Percentiles rank a stretch among this genome's conserved stretches.
phyloP scores from a whole-genome alignment of 2,329 filamentous ascomycete genomes.

The Cercospora sp. region DNA sequence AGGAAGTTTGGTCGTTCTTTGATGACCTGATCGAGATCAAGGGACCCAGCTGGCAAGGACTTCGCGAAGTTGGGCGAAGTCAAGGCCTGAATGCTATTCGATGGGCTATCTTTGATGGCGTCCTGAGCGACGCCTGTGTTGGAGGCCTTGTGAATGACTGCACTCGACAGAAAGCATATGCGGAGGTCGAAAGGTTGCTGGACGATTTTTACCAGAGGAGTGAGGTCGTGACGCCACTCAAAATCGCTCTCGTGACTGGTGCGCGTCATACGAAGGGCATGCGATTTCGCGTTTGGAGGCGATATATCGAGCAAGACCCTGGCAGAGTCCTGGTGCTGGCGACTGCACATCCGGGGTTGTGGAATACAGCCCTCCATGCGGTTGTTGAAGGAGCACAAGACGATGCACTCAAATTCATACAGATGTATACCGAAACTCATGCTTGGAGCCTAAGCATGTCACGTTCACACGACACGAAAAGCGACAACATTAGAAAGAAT shows the following conservation, averaged over 20 bases:
- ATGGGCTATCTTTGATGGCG: slow-evolving; percentile 40
- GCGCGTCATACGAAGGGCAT: background rate
- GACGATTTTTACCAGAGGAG: slow-evolving; percentile 5
- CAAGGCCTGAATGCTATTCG: slow-evolving; percentile 44
- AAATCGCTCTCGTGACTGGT: background rate
- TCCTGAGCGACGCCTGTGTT: slow-evolving; percentile 30
- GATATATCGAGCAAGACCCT: background rate
- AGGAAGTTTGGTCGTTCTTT: slow-evolving; percentile 45
- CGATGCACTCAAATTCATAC: background rate
- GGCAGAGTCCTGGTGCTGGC: background rate
- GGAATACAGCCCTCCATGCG: background rate
- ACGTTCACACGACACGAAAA: background rate
- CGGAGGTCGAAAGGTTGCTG: slow-evolving; percentile 11
- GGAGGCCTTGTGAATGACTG: slow-evolving; percentile 18
- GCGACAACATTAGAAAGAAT: background rate
- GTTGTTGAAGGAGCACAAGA: background rate
- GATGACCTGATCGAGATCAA: slow-evolving; percentile 40
- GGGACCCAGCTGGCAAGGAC: slow-evolving; percentile 42
- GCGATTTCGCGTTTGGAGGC: background rate
- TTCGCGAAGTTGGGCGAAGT: slow-evolving; percentile 45
- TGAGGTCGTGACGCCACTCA: background rate
- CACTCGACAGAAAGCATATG: slow-evolving; percentile 2
- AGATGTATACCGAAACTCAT: background rate
- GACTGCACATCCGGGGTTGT: background rate
- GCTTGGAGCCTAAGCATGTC: background rate